Base-by-base conservation (phyloP, 2,329 filamentous ascomycete species). In the Chaetoscypha palmicola region DNA sequence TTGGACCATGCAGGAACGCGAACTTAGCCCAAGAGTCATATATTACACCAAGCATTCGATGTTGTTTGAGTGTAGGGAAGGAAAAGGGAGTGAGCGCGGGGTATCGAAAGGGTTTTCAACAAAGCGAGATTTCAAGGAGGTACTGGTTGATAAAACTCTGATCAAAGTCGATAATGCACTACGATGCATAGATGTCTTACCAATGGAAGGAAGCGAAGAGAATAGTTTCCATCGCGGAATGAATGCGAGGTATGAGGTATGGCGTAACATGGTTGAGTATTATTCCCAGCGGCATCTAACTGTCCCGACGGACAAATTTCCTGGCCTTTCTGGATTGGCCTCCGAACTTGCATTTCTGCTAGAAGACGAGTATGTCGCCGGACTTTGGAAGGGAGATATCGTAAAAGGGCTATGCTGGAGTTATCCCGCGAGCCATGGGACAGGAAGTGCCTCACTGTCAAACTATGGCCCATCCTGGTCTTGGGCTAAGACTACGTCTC, bases 1-100 rank as follows among this genome's bases (percentile, higher is more conserved):
- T 36, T 52, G 49, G 47, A 43, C 28, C 14, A 30, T 52, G n/a
- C 49, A 52, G 37, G 49, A 52, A 34, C 28, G 49, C 22, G 19
- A 45, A 3, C 24, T 52, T 10, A 19, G 46, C 2, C 41, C 47
- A 14, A 31, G 43, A 40, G 49, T 36, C 2, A 14, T 52, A 2
- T 41, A 52, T 22, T 49, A 47, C 32, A 36, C 23, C n/a, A 22
- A 35, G 8, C 31, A 30, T 12, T 23, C 47, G 11, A 12, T 50
- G 23, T 16, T 50, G 4, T 50, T 46, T 38, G 45, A 48, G 28
- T 50, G 48, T 24, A 11, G 21, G 7, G 21, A 39, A 22, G 33
- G 28, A 24, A 16, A 30, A 19, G 31, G 37, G 16, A 24, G 38
- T 11, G 21, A 34, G 17, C 20, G 31, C 23, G 38, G 38, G 10